Conservation (phyloP, 2,329 filamentous ascomycete species). For the Colletotrichum lini region DNA sequence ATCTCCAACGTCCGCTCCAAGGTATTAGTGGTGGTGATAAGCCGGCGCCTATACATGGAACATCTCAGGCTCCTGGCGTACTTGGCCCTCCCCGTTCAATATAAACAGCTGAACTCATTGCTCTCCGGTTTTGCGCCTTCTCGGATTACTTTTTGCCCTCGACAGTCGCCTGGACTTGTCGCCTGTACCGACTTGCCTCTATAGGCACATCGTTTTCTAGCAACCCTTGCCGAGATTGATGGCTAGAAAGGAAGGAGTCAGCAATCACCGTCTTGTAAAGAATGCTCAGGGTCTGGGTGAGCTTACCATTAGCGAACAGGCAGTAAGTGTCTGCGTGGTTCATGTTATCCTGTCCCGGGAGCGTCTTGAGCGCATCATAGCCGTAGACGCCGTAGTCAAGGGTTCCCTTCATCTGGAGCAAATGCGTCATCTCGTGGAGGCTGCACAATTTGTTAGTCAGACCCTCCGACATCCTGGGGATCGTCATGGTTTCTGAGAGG, state of each 20-base stretch:
- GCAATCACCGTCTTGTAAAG: not conserved
- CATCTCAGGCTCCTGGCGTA: conserved; percentile 4
- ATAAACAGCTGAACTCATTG: conserved; percentile 9
- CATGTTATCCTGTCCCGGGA: conserved; percentile 34
- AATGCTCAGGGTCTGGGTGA: no score
- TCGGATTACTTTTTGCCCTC: not conserved
- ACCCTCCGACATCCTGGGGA: not conserved
- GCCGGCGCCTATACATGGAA: not conserved
- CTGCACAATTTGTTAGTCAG: conserved; percentile 68
- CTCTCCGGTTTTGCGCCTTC: not conserved
- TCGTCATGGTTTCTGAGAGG: no score
- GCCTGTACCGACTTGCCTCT: no score
- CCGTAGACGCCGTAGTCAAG: conserved; percentile 43
- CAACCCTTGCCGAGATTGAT: conserved; percentile 27
- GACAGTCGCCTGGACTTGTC: not conserved
- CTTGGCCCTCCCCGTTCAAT: conserved; percentile 1
- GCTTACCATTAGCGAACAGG: conserved; percentile 42
- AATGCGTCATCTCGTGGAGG: conserved; percentile 78
- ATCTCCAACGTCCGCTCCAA: not conserved
- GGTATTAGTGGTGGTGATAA: not conserved
- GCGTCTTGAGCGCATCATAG: conserved; percentile 36
- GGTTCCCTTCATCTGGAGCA: conserved; percentile 70
- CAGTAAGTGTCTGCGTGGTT: conserved; percentile 44
- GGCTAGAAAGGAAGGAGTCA: not conserved
- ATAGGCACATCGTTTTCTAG: not conserved